Evolutionary conservation across 140 eudicot genomes (phyloP), one percentile per base, ranked within the genome.

Genomic region (Artemisia princeps): DNA sequence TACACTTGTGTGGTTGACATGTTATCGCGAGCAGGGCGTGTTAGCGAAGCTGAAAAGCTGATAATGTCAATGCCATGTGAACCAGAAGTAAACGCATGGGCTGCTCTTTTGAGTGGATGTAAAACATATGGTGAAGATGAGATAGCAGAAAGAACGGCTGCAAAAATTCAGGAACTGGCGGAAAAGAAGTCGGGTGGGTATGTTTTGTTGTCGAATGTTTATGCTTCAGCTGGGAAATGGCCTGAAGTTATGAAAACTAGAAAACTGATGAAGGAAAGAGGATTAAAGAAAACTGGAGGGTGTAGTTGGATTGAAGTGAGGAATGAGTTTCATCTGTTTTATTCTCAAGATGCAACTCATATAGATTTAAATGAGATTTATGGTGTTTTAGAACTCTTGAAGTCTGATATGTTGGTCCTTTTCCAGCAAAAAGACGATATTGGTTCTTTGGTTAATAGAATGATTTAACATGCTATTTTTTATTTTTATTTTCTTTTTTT

Each of bases 281-380:
- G 86, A 16, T 2, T 75, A 58, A 83, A 80, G 79, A 83, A 76
- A 56, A 70, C 42, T 20, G 87, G 86, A 1, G 88, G 94, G 0
- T 85, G 86, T 75, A 85, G 94, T 73, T 83, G 89, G 94, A 64
- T 86, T 62, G 94, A 83, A 69, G 77, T 86, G 73, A 76, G 80
- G 72, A 75, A 83, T 60, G 55, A 67, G 22, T 19, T 80, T 46
- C 86, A 78, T 60, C 9, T 51, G 55, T 83, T 86, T 64, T 86
- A 75, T 64, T 75, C 89, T 13, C 94, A 83, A 55, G 88, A 86
- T 78, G 86, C 79, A 26, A 70, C 56, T 67, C 84, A 78, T 24
- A 23, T 13, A 55, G 54, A 74, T 45, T 74, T 65, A 9, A 19
- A n/a, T 45, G 91, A 79, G 49, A 79, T 84, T 10, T 74, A 70